Conservation (phyloP, 2,329 filamentous ascomycete genomes). For the Pseudogymnoascus sp. region DNA sequence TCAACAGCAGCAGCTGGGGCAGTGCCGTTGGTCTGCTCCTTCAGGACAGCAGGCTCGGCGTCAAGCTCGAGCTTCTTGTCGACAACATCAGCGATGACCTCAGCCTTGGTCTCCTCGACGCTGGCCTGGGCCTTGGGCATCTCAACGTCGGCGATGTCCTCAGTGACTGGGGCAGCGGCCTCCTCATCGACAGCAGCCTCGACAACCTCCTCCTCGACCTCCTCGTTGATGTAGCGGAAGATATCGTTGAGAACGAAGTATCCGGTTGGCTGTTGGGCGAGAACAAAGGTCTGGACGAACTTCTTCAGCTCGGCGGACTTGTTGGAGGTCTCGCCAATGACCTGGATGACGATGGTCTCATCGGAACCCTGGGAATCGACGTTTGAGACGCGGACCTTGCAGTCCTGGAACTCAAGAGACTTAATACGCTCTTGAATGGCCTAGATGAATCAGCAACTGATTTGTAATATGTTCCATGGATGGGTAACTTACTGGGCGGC, state of each 20-base stretch:
- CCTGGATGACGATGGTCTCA: constrained; percentile 92
- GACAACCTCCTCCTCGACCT: constrained; percentile 63
- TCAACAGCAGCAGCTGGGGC: constrained; percentile 30
- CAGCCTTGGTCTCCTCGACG: constrained; percentile 28
- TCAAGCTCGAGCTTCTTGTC: constrained; percentile 64
- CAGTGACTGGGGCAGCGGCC: constrained; percentile 11
- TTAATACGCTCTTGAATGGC: constrained; percentile 92
- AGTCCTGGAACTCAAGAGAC: constrained; percentile 87
- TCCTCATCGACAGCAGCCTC: constrained; percentile 32
- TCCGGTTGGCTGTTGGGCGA: constrained; percentile 89
- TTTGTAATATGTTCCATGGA: neutral
- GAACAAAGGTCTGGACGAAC: constrained; percentile 95
- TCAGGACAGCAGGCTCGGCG: constrained; percentile 29
- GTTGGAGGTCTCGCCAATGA: constrained; percentile 97
- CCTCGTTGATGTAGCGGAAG: constrained; percentile 84
- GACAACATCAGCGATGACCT: constrained; percentile 45
- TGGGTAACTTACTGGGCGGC: constrained; percentile 62
- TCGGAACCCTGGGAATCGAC: constrained; percentile 92
- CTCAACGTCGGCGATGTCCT: constrained; percentile 23
- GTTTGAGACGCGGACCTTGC: constrained; percentile 96
- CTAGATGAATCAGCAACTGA: constrained; percentile 37
- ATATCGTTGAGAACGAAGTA: constrained; percentile 99
- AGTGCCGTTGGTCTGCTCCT: constrained; percentile 38
- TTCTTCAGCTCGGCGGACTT: constrained; percentile 85
- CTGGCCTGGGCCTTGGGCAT: constrained; percentile 26